A percentile compares a stretch with the other conserved stretches of the same genome.
phyloP scores from a whole-genome alignment of 257 asterid genomes.

The Solanum infundibuliforme region DNA sequence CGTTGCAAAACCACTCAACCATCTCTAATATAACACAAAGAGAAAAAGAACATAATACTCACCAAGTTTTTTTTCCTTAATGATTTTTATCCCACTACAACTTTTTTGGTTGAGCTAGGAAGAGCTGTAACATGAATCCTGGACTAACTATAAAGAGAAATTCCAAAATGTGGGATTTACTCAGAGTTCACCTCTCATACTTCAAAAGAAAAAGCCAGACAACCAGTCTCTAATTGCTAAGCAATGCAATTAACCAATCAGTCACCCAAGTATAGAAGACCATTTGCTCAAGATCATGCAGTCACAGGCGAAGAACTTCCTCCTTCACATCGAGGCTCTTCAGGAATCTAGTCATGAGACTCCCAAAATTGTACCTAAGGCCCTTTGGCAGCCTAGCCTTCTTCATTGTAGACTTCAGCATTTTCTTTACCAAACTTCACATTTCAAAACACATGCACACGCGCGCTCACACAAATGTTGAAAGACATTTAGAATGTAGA shows the following conservation, averaged over 20 bases:
- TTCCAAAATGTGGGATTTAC: background rate
- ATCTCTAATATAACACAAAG: background rate
- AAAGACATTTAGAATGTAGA: background rate
- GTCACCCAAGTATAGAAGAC: background rate
- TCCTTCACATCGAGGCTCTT: background rate
- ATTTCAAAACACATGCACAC: background rate
- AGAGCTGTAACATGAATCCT: background rate
- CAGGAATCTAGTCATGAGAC: background rate
- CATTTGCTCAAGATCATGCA: background rate
- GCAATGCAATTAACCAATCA: background rate
- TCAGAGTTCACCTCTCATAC: background rate
- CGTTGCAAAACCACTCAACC: background rate
- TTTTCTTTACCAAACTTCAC: background rate
- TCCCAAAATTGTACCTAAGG: background rate
- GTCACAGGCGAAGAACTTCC: background rate
- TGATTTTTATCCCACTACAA: background rate
- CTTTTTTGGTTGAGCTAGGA: background rate
- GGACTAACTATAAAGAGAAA: background rate
- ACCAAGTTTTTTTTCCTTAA: background rate
- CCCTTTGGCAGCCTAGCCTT: background rate
- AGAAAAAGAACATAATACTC: background rate
- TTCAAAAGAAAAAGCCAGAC: background rate
- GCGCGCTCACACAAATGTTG: background rate
- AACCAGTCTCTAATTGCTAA: background rate
- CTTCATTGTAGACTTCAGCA: background rate